Evolutionary conservation across 345 rosid species (phyloP).

Genomic region (Boechera stricta): DNA sequence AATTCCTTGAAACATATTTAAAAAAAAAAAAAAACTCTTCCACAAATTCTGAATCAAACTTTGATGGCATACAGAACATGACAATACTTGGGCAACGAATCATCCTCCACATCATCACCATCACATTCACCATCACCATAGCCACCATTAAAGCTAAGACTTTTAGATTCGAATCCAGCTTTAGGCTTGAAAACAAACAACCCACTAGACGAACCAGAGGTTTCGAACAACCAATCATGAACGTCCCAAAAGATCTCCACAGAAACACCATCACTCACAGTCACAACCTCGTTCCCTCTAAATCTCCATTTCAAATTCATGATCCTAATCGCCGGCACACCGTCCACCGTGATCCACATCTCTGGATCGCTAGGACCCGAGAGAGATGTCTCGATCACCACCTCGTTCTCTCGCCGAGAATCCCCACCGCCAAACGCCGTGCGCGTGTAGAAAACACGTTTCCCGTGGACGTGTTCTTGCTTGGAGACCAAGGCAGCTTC

Average conservation of each 20-base stretch:
- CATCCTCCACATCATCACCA: constrained; percentile 27
- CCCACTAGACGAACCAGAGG: constrained; percentile 53
- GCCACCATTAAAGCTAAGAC: constrained; percentile 31
- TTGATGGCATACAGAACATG: constrained; percentile 73
- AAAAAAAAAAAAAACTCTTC: neutral
- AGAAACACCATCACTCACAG: constrained; percentile 46
- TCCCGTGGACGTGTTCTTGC: constrained; percentile 71
- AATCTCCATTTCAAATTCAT: constrained; percentile 78
- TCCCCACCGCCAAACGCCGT: constrained; percentile 48
- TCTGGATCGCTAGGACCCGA: constrained; percentile 69
- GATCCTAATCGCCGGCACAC: constrained; percentile 52
- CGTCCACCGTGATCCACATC: constrained; percentile 75
- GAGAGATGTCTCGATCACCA: constrained; percentile 62
- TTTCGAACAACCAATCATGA: constrained; percentile 71
- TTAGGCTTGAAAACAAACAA: constrained; percentile 62
- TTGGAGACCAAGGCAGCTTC: constrained; percentile 68
- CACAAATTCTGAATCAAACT: constrained; percentile 27
- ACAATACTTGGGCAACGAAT: constrained; percentile 50
- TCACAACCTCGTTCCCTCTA: constrained; percentile 72
- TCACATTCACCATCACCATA: constrained; percentile 29
- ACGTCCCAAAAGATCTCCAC: constrained; percentile 75
- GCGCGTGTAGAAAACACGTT: constrained; percentile 63
- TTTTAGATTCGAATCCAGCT: constrained; percentile 15
- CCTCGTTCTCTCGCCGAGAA: constrained; percentile 53
- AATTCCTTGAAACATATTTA: neutral